Evolutionary conservation across 352 stramenopile genomes (phyloP).

Genomic region (Aphanomyces astaci): DNA sequence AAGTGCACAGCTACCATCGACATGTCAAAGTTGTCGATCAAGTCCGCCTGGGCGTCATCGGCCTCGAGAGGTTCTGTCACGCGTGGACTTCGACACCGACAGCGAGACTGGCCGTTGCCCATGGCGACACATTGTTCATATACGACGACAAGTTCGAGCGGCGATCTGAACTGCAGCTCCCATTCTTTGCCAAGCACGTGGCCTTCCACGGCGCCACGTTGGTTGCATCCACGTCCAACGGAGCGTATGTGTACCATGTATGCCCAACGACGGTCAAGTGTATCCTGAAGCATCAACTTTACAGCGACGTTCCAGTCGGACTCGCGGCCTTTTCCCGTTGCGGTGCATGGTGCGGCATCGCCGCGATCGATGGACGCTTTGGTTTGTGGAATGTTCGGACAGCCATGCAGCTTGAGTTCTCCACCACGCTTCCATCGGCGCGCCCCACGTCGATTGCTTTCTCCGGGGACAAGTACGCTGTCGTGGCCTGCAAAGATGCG

Average conservation of each 20-base stretch:
- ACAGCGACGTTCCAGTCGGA: background rate
- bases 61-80: background rate
- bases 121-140: background rate
- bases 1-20: background rate
- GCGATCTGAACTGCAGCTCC: background rate
- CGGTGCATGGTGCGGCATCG: background rate
- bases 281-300: background rate
- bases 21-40: background rate
- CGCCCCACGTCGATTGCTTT: background rate
- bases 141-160: background rate
- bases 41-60: background rate
- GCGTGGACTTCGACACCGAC: too few species aligned
- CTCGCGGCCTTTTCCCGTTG: background rate
- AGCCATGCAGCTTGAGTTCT: background rate
- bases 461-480: background rate
- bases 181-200: background rate
- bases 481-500: background rate
- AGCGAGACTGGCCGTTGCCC: background rate
- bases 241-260: background rate
- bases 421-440: background rate
- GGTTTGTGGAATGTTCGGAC: background rate
- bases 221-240: background rate
- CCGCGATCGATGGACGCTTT: background rate
- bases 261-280: background rate
- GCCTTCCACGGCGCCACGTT: background rate